Evolutionary conservation across 768 basidiomycete species (phyloP), one percentile per base, ranked within the genome.

Genomic region (Russula foetens): DNA sequence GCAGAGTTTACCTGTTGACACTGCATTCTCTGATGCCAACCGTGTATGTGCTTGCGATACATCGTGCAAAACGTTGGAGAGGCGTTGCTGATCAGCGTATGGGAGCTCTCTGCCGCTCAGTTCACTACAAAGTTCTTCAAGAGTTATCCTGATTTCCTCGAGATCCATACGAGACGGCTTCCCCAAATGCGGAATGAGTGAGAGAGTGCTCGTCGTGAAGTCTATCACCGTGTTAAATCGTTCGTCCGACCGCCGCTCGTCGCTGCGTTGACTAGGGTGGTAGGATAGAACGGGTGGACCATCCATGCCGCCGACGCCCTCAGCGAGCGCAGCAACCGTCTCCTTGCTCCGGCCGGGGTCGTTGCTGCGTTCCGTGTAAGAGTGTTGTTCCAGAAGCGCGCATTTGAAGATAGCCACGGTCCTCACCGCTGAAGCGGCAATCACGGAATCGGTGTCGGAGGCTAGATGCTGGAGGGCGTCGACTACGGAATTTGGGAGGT

Each of bases 371-470:
- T 38, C 39, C 29, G 31, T 14, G 7, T 9, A 15, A 11, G 7
- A 21, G 15, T 44, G 26, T 2, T 45, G 54, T 11, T 46, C 44
- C 7, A 53, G 45, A n/a, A 53, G 52, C 24, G 46, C 59, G 8
- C 29, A 29, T n/a, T 54, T 44, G 6, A 51, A 12, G 21, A 54
- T 17, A 2, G 59, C 46, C 45, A 24, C n/a, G 38, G 52, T 23
- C n/a, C 26, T 47, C 46, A 54, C 9, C 38, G 59, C 56, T 28
- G 50, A 44, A 15, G 52, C 58, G 19, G 51, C 51, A 23, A 62
- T 57, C 19, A 19, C 21, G 2, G 17, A 11, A 8, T 62, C 56
- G 21, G 17, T 26, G 38, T 62, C 60, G 0, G 15, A 26, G 7
- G 60, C 12, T 23, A 62, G 35, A 4, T 23, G 56, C 26, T 31